Percentiles rank a stretch among this genome's conserved stretches.
Conservation (phyloP, 805 yeast species). For the Saccharomycopsis sp. region DNA sequence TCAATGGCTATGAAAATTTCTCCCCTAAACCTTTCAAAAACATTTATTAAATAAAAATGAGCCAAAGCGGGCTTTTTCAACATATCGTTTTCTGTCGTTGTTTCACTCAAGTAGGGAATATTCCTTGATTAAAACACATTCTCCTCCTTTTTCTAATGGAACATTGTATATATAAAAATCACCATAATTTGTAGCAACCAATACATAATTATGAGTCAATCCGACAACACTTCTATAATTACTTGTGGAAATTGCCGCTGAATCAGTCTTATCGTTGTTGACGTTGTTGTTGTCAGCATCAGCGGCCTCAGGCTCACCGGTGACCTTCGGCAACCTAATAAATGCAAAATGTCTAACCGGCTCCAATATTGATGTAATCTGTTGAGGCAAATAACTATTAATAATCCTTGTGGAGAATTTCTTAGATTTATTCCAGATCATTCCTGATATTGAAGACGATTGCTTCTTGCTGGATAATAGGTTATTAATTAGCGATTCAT, state of each 20-base stretch:
- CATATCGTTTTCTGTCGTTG: neutral
- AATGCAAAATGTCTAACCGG: conserved; percentile 63
- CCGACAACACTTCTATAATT: conserved; percentile 25
- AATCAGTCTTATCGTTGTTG: neutral
- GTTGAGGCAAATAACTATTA: conserved; percentile 39
- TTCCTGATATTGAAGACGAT: conserved; percentile 25
- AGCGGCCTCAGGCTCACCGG: neutral
- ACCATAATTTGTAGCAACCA: conserved; percentile 49
- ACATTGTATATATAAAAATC: conserved; percentile 46
- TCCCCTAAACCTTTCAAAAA: no score
- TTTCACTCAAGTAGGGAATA: conserved; percentile 29
- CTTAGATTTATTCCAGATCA: conserved; percentile 25
- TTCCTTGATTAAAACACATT: conserved; percentile 52
- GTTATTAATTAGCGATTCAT: conserved; percentile 19
- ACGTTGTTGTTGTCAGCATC: neutral
- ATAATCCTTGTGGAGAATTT: conserved; percentile 22
- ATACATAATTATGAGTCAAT: conserved; percentile 31
- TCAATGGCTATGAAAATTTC: no score
- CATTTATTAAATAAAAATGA: no score
- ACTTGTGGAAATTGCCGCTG: neutral
- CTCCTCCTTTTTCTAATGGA: conserved; percentile 55
- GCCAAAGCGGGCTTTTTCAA: neutral
- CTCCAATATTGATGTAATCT: conserved; percentile 52
- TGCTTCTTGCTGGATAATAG: conserved; percentile 13
- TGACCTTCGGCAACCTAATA: conserved; percentile 33